phyloP scores from a whole-genome alignment of 2,329 filamentous ascomycete genomes.

The Fusarium pseudocircinatum region DNA sequence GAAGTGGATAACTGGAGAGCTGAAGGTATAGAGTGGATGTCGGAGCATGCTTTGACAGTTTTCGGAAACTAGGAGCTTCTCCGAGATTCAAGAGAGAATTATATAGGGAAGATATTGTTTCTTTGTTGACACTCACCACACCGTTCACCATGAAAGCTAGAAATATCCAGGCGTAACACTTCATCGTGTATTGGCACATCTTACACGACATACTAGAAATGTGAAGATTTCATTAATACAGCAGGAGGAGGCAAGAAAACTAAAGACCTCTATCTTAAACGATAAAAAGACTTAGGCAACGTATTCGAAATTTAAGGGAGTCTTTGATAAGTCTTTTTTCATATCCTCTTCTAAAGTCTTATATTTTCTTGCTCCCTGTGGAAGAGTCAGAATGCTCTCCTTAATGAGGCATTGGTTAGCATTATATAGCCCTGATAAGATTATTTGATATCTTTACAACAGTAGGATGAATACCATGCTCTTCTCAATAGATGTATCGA shows the following conservation, averaged over 20 bases:
- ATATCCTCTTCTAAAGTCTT: neutral
- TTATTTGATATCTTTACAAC: neutral
- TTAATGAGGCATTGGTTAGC: neutral
- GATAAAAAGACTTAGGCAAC: neutral
- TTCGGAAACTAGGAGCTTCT: constrained; percentile 37
- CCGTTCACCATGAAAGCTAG: neutral
- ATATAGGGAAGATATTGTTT: neutral
- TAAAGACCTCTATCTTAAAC: neutral
- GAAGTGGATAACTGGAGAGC: constrained; percentile 46
- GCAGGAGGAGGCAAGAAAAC: neutral
- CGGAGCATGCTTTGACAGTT: constrained; percentile 40
- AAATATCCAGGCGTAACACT: neutral
- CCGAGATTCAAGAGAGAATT: neutral
- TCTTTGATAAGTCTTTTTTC: neutral
- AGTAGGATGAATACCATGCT: too few species aligned
- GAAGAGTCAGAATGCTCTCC: neutral
- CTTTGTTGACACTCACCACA: neutral
- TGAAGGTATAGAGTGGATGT: constrained; percentile 44
- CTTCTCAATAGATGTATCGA: neutral
- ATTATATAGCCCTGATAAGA: neutral
- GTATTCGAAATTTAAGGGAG: neutral
- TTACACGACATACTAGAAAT: neutral
- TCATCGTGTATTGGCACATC: neutral
- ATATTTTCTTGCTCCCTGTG: neutral
- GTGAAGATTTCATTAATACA: neutral